These are phyloP conservation scores for Nakaseomyces bracarensis DNA, from an alignment of 1,139 yeast species.

Conservation along the genomic window DNA sequence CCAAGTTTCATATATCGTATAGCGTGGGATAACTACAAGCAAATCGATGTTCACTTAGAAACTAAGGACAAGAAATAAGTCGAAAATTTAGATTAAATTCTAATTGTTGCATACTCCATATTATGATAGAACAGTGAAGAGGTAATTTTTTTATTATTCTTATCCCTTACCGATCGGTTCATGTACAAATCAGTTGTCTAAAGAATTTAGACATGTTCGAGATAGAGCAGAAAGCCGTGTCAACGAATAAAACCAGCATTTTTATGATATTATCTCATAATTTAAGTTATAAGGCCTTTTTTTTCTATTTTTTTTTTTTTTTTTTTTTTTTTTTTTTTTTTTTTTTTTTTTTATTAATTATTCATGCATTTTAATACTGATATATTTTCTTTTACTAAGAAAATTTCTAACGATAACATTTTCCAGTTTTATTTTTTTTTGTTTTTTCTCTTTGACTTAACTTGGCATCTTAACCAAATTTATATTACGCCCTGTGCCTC, in stretches of 20 bases:
- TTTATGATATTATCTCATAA: not conserved
- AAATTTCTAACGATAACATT: too few species aligned
- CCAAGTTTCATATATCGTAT: constrained; percentile 94
- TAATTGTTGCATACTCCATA: too few species aligned
- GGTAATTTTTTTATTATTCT: too few species aligned
- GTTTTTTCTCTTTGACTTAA: constrained; percentile 2
- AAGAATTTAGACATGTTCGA: too few species aligned
- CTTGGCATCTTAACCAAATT: not conserved
- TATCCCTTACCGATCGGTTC: too few species aligned
- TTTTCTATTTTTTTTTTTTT: not conserved
- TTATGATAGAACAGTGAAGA: not conserved
- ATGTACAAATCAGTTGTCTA: too few species aligned
- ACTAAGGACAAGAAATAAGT: constrained; percentile 9
- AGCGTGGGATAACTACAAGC: constrained; percentile 86
- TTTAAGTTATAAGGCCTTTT: too few species aligned
- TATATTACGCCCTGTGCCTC: constrained; percentile 33
- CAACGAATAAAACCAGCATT: not conserved
- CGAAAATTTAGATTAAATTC: too few species aligned
- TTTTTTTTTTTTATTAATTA: constrained; percentile 1
- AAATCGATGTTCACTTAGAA: constrained; percentile 62
- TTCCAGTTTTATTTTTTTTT: not conserved
- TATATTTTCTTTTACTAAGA: not conserved
- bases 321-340: constrained; percentile 1
- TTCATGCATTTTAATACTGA: constrained; percentile 1
- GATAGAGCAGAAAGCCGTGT: too few species aligned